phyloP scores from a whole-genome alignment of 2,329 filamentous ascomycete genomes.

The Elsinoe fawcettii region DNA sequence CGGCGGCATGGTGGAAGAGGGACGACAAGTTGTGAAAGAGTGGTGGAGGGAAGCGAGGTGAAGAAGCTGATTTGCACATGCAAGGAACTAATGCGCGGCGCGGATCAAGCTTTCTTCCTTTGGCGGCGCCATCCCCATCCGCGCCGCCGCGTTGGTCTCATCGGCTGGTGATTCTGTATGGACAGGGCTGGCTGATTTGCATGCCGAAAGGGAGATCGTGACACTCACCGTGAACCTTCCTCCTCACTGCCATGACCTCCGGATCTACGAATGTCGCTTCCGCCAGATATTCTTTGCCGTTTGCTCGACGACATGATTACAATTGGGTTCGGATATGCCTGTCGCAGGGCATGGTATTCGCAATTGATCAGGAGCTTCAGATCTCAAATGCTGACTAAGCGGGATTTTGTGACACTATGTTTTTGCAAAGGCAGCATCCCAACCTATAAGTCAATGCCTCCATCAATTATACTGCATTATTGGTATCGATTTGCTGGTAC shows the following conservation, averaged over 20 bases:
- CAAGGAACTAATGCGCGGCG: neutral
- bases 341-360: neutral
- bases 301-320: neutral
- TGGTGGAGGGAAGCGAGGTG: neutral
- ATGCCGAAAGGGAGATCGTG: neutral
- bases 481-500: too few relatives aligned
- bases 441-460: too few relatives aligned
- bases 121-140: neutral
- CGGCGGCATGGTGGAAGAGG: slow-evolving; percentile 25
- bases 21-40: neutral
- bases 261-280: neutral
- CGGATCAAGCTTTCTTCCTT: slow-evolving; percentile 4
- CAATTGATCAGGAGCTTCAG: neutral
- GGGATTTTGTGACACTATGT: too few relatives aligned
- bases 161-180: slow-evolving; percentile 6
- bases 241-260: neutral
- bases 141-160: neutral
- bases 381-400: neutral
- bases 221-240: neutral
- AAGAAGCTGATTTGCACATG: neutral
- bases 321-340: neutral
- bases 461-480: too few relatives aligned
- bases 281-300: neutral
- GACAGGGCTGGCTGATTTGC: neutral
- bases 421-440: too few relatives aligned